A percentile compares a stretch with the other conserved stretches of the same genome.
phyloP scores from a whole-genome alignment of 164 flowering plant genomes.

The Liriodendron chinense region DNA sequence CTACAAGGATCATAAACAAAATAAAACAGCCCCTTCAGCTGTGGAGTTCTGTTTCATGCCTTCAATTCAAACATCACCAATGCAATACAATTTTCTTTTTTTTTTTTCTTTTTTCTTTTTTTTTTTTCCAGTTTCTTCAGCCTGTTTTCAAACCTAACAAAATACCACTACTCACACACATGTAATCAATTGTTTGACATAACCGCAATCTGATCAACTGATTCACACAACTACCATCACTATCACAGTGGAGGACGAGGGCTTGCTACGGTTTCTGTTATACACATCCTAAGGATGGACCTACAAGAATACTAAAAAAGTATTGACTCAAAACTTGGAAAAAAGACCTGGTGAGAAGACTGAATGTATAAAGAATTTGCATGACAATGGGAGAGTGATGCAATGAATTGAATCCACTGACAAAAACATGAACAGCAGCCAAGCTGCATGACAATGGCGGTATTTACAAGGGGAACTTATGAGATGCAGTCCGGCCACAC shows the following conservation, averaged over 20 bases:
- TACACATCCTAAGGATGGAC: constrained; percentile 4
- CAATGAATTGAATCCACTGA: constrained; percentile 6
- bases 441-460: constrained; percentile 10
- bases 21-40: too few species aligned
- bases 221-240: not conserved
- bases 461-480: constrained; percentile 21
- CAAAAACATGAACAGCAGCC: not conserved
- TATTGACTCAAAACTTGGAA: constrained; percentile 7
- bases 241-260: too few species aligned
- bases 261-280: constrained; percentile 10
- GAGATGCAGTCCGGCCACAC: not conserved
- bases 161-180: too few species aligned
- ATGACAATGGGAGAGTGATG: not conserved
- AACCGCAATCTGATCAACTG: too few species aligned
- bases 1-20: too few species aligned
- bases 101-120: too few species aligned
- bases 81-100: too few species aligned
- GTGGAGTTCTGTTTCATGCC: not conserved
- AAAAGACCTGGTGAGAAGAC: constrained; percentile 7
- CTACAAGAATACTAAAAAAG: constrained; percentile 12
- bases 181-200: too few species aligned
- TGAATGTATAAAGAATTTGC: constrained; percentile 2
- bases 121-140: not conserved
- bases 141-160: not conserved
- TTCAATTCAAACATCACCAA: too few species aligned